Evolutionary conservation across 1,284 basidiomycete genomes (phyloP).

Genomic region (Leccinum pachyderme): DNA sequence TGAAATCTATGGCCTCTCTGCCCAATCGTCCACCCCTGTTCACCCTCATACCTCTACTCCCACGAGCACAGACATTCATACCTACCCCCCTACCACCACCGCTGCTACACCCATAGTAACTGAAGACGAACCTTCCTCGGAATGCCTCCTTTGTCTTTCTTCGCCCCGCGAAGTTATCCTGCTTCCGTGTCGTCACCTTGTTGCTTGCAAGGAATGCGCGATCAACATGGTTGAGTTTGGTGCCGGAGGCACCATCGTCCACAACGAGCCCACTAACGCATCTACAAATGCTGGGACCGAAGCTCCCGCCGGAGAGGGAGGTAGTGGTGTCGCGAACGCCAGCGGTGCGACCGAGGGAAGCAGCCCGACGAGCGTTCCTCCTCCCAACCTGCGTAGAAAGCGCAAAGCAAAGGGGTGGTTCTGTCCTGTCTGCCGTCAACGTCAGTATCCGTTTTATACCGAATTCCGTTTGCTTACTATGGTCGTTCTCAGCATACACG

Average conservation of each 20-base stretch:
- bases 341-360: slow-evolving; percentile 18
- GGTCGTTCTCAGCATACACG: slow-evolving; percentile 67
- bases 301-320: slow-evolving; percentile 15
- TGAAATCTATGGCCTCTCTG: slow-evolving; percentile 86
- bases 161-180: slow-evolving; percentile 86
- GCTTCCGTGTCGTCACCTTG: slow-evolving; percentile 85
- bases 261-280: slow-evolving; percentile 47
- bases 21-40: slow-evolving; percentile 46
- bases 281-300: slow-evolving; percentile 5
- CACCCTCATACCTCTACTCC: slow-evolving; percentile 41
- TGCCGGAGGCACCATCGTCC: slow-evolving; percentile 78
- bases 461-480: not conserved
- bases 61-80: slow-evolving; percentile 41
- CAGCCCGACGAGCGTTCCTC: slow-evolving; percentile 25
- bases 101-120: slow-evolving; percentile 24
- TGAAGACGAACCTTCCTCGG: slow-evolving; percentile 77
- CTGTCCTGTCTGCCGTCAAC: slow-evolving; percentile 90
- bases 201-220: slow-evolving; percentile 89
- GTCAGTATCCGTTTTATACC: slow-evolving; percentile 42
- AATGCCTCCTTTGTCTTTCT: slow-evolving; percentile 86
- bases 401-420: slow-evolving; percentile 93
- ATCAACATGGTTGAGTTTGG: slow-evolving; percentile 95
- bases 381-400: slow-evolving; percentile 61
- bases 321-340: slow-evolving; percentile 20
- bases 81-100: slow-evolving; percentile 50